A percentile compares a stretch with the other conserved stretches of the same genome.
These are phyloP conservation scores for Leccinum fibrillosum DNA, from an alignment of 768 basidiomycete species.

Conservation along the genomic window DNA sequence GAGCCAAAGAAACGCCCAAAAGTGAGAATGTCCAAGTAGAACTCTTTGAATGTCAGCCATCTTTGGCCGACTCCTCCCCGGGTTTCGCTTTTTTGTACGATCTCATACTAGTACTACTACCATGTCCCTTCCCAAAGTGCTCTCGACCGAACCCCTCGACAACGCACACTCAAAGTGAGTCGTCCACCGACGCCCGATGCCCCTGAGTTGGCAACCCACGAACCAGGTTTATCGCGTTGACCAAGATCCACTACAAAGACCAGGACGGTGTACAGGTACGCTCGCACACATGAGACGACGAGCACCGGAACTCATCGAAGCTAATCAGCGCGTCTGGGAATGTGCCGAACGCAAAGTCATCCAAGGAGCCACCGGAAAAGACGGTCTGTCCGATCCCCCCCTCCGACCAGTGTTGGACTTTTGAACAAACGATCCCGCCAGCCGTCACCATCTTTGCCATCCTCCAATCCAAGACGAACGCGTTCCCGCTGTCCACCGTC, in stretches of 20 bases:
- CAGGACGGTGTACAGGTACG: constrained; percentile 68
- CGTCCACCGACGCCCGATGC: background rate
- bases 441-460: constrained; percentile 85
- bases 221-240: constrained; percentile 78
- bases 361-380: constrained; percentile 70
- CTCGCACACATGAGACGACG: background rate
- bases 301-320: background rate
- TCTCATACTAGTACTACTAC: constrained; percentile 2
- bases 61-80: constrained; percentile 3
- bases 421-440: background rate
- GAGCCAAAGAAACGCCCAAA: constrained; percentile 17
- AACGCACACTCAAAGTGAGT: constrained; percentile 57
- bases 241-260: constrained; percentile 79
- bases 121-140: constrained; percentile 47
- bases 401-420: too few species aligned
- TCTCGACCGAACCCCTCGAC: constrained; percentile 50
- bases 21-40: background rate
- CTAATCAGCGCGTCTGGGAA: constrained; percentile 78
- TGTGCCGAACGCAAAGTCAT: constrained; percentile 84
- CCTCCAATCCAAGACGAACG: constrained; percentile 67
- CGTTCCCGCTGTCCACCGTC: constrained; percentile 74
- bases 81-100: background rate
- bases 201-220: constrained; percentile 1
- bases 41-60: background rate
- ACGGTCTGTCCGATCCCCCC: constrained; percentile 48